phyloP scores from a whole-genome alignment of 768 basidiomycete species.

The Mrakia blollopis region DNA sequence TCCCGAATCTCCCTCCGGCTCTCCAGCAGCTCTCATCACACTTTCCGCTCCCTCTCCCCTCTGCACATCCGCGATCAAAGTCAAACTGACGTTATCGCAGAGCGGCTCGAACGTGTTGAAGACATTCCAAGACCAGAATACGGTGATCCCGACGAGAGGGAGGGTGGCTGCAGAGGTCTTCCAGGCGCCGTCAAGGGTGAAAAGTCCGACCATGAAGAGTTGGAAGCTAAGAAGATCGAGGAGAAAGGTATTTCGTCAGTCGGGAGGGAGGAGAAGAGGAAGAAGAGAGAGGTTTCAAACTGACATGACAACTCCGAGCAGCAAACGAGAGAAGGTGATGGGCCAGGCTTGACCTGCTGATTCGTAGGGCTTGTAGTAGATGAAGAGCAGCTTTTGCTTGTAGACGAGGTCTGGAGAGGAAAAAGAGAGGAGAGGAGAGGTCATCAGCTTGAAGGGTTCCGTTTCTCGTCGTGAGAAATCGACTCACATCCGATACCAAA shows the following conservation, averaged over 20 bases:
- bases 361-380: constrained; percentile 98
- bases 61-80: constrained; percentile 82
- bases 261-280: background rate
- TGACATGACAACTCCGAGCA: constrained; percentile 73
- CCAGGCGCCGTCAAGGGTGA: constrained; percentile 63
- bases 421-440: background rate
- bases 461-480: background rate
- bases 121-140: constrained; percentile 76
- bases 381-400: constrained; percentile 95
- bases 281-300: background rate
- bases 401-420: constrained; percentile 65
- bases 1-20: constrained; percentile 66
- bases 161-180: constrained; percentile 60
- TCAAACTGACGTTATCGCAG: constrained; percentile 54
- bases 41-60: constrained; percentile 80
- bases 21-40: constrained; percentile 55
- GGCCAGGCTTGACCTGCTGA: constrained; percentile 98
- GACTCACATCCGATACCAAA: constrained; percentile 71
- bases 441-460: background rate
- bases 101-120: constrained; percentile 63
- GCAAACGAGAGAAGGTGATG: constrained; percentile 82
- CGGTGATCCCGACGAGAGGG: constrained; percentile 69
- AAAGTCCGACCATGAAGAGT: constrained; percentile 94
- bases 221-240: constrained; percentile 63
- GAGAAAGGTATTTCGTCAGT: constrained; percentile 39